Percentiles rank a stretch among this genome's conserved stretches.
These are phyloP conservation scores for Suhomyces panamericanus DNA, from an alignment of 1,139 yeast species.

Conservation along the genomic window DNA sequence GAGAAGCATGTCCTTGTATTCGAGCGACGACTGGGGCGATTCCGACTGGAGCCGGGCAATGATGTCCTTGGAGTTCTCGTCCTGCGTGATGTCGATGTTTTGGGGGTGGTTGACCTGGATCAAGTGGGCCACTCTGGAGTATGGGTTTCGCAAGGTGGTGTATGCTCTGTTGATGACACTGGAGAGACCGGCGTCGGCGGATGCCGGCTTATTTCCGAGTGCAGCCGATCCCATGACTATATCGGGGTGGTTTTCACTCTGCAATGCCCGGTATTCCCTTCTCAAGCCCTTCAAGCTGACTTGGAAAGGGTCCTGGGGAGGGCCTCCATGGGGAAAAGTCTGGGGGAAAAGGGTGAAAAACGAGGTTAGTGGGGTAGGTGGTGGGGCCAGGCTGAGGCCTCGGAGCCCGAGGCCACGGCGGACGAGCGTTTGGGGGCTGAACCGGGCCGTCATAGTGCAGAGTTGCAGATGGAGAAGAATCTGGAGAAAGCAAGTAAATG, in stretches of 20 bases:
- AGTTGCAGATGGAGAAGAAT: background rate
- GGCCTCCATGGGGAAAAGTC: slow-evolving; percentile 68
- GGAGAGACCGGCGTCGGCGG: slow-evolving; percentile 34
- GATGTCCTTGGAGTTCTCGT: slow-evolving; percentile 38
- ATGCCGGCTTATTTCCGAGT: slow-evolving; percentile 14
- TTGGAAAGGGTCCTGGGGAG: slow-evolving; percentile 61
- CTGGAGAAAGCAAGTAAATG: background rate
- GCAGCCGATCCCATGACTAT: slow-evolving; percentile 36
- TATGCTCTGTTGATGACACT: slow-evolving; percentile 74
- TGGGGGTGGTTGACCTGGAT: slow-evolving; percentile 40
- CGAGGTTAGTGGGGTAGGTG: slow-evolving; percentile 19
- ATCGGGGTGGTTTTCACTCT: slow-evolving; percentile 83
- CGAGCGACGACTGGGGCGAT: slow-evolving; percentile 32
- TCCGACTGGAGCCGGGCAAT: slow-evolving; percentile 35
- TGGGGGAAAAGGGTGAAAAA: slow-evolving; percentile 70
- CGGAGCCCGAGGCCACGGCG: too few relatives aligned
- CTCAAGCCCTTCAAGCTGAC: slow-evolving; percentile 58
- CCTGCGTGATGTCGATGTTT: slow-evolving; percentile 41
- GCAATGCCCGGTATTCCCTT: slow-evolving; percentile 72
- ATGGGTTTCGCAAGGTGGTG: slow-evolving; percentile 65
- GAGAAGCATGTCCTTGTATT: slow-evolving; percentile 63
- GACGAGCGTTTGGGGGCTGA: background rate
- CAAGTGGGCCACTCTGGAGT: slow-evolving; percentile 52
- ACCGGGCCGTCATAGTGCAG: background rate
- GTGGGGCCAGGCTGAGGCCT: background rate